Conservation (phyloP, 805 yeast genomes). For the Candida oleophila region DNA sequence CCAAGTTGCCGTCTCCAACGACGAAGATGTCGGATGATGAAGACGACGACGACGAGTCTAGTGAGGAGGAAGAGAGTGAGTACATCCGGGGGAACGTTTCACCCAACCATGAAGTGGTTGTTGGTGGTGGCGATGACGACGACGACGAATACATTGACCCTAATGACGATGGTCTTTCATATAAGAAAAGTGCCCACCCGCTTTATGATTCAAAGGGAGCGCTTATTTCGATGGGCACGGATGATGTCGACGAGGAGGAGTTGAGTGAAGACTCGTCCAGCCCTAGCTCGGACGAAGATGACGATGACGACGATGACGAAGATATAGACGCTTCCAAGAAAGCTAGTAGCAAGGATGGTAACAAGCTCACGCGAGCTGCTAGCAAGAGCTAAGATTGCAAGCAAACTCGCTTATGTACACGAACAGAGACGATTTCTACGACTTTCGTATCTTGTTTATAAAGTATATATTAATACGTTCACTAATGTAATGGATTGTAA, state of each 20-base stretch:
- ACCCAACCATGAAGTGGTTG: conserved; percentile 68
- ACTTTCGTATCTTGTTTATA: conserved; percentile 1
- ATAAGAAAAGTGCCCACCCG: conserved; percentile 60
- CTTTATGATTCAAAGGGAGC: conserved; percentile 48
- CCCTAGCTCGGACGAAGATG: conserved; percentile 31
- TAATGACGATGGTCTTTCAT: conserved; percentile 77
- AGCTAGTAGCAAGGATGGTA: conserved; percentile 8
- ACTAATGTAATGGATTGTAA: neutral
- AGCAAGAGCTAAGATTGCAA: conserved; percentile 41
- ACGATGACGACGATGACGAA: conserved; percentile 18
- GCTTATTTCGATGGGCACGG: conserved; percentile 6
- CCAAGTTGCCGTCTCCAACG: conserved; percentile 28
- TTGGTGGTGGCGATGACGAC: conserved; percentile 72
- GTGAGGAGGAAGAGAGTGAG: conserved; percentile 11
- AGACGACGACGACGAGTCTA: conserved; percentile 8
- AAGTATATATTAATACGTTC: neutral
- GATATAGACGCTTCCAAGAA: conserved; percentile 1
- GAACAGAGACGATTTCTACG: neutral
- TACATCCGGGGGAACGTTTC: conserved; percentile 17
- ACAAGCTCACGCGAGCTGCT: conserved; percentile 38
- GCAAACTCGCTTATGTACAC: too few relatives aligned
- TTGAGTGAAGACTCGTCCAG: conserved; percentile 28
- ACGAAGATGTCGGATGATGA: conserved; percentile 19
- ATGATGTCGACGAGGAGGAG: conserved; percentile 18
- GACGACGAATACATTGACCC: conserved; percentile 78